Evolutionary conservation across 257 asterid genomes (phyloP).

Genomic region (Nicotiana paniculata): DNA sequence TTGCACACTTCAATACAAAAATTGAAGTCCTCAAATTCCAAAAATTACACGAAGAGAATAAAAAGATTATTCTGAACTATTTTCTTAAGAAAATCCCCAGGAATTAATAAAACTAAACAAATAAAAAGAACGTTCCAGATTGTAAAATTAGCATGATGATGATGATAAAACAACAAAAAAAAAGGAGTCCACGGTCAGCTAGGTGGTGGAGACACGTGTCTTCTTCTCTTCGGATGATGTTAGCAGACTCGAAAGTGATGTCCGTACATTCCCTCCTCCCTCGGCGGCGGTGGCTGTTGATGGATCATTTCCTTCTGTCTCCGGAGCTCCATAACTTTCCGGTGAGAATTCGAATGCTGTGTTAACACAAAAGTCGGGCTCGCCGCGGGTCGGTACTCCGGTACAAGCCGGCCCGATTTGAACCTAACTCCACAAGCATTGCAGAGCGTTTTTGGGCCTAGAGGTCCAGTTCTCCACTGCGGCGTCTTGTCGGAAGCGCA

Average conservation of each 20-base stretch:
- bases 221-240: slow-evolving; percentile 9
- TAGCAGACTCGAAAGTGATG: slow-evolving; percentile 44
- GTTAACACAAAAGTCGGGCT: slow-evolving; percentile 84
- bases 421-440: slow-evolving; percentile 83
- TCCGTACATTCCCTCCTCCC: slow-evolving; percentile 40
- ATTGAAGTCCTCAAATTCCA: neutral
- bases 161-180: neutral
- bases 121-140: neutral
- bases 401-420: slow-evolving; percentile 73
- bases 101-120: neutral
- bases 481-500: slow-evolving; percentile 83
- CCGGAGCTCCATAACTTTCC: slow-evolving; percentile 69
- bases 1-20: neutral
- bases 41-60: neutral
- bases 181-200: neutral
- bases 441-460: slow-evolving; percentile 78
- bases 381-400: slow-evolving; percentile 80
- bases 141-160: neutral
- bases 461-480: slow-evolving; percentile 81
- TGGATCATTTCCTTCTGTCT: slow-evolving; percentile 59
- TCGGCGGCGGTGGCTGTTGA: slow-evolving; percentile 31
- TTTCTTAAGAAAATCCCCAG: neutral
- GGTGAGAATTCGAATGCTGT: slow-evolving; percentile 79
- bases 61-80: neutral
- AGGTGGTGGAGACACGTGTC: neutral